Evolutionary conservation across 495 filamentous ascomycete genomes (phyloP), one percentile per base, ranked within the genome.

Genomic region (Neurospora sp.): DNA sequence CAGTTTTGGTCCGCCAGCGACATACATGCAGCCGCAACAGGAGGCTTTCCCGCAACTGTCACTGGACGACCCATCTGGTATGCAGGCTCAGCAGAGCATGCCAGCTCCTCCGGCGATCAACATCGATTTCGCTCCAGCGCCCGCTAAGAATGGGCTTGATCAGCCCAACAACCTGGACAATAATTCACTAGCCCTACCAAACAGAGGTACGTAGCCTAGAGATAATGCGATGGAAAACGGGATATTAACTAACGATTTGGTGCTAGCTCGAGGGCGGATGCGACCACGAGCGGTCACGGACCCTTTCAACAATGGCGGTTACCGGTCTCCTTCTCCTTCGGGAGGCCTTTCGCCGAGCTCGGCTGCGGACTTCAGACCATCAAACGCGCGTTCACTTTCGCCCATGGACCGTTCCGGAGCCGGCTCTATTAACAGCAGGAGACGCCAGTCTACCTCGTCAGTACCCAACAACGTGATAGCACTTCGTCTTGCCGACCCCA

Each of bases 391-490:
- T 14, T 92, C 92, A 3, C 84, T 96, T 69, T 92, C 93, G 3
- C 92, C 92, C 9, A 82, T 89, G 74, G 87, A 89, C 74, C 79
- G 84, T 78, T 85, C 81, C 83, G 86, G 74, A 82, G 85, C 79
- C 39, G 70, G 70, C 65, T 94, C 90, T 40, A 90, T 89, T 78
- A 88, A 83, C 59, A 65, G 72, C 16, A 84, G 86, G 59, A 90
- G 94, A 71, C 91, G 93, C n/a, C 90, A 94, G 68, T 96, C 95
- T 16, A 96, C 93, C 40, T 95, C 94, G 1, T 90, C 94, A 14
- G 90, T 97, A 38, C 88, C 91, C 31, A 93, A 93, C 71, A 93
- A 97, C 45, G 94, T 97, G 73, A 96, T 97, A 80, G 96, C 97
- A 71, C 88, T 99, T 35, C 93, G 93, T 65, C 87, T 99, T 27